These are phyloP conservation scores for Fusarium solani-melongenae DNA, from an alignment of 2,329 filamentous ascomycete species.

Conservation along the genomic window DNA sequence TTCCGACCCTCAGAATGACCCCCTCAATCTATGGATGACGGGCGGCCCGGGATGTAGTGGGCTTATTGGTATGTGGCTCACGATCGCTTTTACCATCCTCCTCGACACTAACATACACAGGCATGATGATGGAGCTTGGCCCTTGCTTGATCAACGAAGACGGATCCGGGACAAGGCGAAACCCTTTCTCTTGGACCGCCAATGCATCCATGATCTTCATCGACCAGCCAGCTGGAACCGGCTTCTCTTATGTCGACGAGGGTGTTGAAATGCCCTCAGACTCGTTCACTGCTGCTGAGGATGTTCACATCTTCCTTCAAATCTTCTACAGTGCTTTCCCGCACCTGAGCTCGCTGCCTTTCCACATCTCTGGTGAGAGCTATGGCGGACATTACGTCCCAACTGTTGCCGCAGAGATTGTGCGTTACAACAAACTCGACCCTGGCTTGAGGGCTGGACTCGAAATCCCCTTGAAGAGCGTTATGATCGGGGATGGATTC, in stretches of 20 bases:
- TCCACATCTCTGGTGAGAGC: conserved; percentile 35
- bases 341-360: conserved; percentile 5
- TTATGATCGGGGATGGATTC: conserved; percentile 36
- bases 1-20: conserved; percentile 19
- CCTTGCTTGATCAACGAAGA: conserved; percentile 32
- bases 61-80: neutral
- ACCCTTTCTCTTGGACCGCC: conserved; percentile 33
- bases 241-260: conserved; percentile 37
- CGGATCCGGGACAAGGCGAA: conserved; percentile 17
- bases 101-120: neutral
- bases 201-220: conserved; percentile 39
- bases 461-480: conserved; percentile 18
- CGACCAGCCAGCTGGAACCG: conserved; percentile 35
- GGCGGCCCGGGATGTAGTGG: conserved; percentile 32
- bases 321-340: conserved; percentile 28
- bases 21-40: conserved; percentile 35
- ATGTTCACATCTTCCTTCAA: conserved; percentile 33
- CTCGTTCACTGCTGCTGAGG: conserved; percentile 32
- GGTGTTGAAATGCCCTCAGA: conserved; percentile 16
- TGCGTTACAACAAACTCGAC: conserved; percentile 30
- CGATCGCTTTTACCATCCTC: neutral
- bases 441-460: conserved; percentile 5
- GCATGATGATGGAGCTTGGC: conserved; percentile 31
- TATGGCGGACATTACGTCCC: conserved; percentile 40
- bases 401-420: conserved; percentile 33